Evolutionary conservation across 148 eudicot species (phyloP).

Genomic region (Talinum fruticosum): DNA sequence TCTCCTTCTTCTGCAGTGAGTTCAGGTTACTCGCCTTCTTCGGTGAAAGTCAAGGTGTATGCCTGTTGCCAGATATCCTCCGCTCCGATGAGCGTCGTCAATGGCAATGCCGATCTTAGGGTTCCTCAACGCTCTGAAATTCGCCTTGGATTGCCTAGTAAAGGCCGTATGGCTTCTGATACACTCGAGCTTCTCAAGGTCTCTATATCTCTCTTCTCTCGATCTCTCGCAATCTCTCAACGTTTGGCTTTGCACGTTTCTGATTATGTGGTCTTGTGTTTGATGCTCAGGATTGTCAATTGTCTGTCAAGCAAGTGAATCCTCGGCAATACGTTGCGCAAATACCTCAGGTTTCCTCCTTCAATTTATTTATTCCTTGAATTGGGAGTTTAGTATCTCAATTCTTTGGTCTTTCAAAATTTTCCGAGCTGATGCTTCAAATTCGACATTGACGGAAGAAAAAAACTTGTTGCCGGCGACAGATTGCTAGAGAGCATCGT

Average conservation of each 20-base stretch:
- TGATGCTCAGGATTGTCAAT: constrained; percentile 72
- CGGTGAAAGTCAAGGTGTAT: constrained; percentile 29
- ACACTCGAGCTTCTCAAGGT: constrained; percentile 89
- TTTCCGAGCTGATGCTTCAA: not conserved
- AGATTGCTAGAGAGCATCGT: not conserved
- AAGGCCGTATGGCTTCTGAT: constrained; percentile 86
- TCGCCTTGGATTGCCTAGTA: constrained; percentile 90
- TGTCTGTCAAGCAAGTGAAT: constrained; percentile 84
- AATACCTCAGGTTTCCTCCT: constrained; percentile 71
- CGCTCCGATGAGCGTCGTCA: constrained; percentile 41
- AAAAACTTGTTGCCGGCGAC: not conserved
- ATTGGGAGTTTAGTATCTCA: not conserved
- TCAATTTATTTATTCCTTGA: not conserved
- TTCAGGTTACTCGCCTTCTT: constrained; percentile 9
- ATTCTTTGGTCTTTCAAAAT: not conserved
- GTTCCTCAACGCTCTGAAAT: constrained; percentile 45
- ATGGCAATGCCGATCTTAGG: constrained; percentile 35
- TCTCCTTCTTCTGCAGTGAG: not conserved
- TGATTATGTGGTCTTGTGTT: constrained; percentile 21
- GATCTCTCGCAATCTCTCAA: not conserved
- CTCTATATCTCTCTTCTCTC: not conserved
- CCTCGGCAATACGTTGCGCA: constrained; percentile 95
- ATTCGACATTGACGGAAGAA: not conserved
- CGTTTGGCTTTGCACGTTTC: not conserved
- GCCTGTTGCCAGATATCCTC: constrained; percentile 37